Conservation (phyloP, 2,329 filamentous ascomycete species). For the Hyphodiscus sp. region DNA sequence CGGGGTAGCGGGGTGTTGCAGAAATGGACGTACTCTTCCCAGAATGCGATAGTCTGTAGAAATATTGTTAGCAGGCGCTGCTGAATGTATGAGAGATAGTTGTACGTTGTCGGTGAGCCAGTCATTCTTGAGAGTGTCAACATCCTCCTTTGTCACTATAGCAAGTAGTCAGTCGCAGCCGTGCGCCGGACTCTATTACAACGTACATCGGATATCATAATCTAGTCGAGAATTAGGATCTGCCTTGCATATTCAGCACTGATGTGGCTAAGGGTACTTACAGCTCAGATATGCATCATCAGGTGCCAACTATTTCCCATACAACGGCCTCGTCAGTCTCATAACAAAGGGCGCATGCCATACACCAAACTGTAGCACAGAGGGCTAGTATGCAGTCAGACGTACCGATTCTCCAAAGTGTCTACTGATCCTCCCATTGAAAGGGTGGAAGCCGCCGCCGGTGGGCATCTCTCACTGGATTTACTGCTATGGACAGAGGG, state of each 20-base stretch:
- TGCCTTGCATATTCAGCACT: neutral
- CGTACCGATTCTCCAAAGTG: slow-evolving; percentile 45
- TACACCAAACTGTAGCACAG: neutral
- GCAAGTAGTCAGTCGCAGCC: slow-evolving; percentile 17
- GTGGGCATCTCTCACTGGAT: slow-evolving; percentile 18
- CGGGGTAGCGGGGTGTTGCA: slow-evolving; percentile 3
- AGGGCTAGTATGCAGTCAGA: neutral
- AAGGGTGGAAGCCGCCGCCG: slow-evolving; percentile 42
- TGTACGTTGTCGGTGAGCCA: slow-evolving; percentile 93
- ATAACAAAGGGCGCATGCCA: neutral
- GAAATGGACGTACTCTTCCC: slow-evolving; percentile 70
- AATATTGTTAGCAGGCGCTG: slow-evolving; percentile 4
- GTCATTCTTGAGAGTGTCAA: slow-evolving; percentile 81
- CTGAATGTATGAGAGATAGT: slow-evolving; percentile 7
- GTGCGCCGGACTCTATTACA: neutral
- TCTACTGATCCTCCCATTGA: slow-evolving; percentile 43
- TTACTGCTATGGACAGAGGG: neutral
- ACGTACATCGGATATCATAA: slow-evolving; percentile 56
- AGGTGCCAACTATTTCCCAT: slow-evolving; percentile 40
- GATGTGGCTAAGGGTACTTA: slow-evolving; percentile 36
- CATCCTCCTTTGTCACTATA: slow-evolving; percentile 79
- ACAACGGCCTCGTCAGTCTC: slow-evolving; percentile 17
- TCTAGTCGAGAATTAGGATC: slow-evolving; percentile 37
- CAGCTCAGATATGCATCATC: slow-evolving; percentile 67
- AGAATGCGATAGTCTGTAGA: slow-evolving; percentile 85